Percentiles rank a stretch among this genome's conserved stretches.
Evolutionary conservation across 2,329 filamentous ascomycete species (phyloP).

Genomic region (Aspergillus novoparasiticus): DNA sequence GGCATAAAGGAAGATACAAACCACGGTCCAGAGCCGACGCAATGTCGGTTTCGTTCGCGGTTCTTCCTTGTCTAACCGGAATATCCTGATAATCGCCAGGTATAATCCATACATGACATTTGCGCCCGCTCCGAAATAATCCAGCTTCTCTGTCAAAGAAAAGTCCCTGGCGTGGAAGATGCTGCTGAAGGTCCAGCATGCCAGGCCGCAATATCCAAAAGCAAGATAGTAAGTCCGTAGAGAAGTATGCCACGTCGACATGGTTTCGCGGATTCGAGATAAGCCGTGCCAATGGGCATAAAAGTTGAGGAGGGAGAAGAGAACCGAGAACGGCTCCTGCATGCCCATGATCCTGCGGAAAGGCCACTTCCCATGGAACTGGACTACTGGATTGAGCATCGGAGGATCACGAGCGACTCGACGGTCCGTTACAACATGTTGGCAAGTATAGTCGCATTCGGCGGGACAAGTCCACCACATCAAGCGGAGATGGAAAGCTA

Average conservation of each 20-base stretch:
- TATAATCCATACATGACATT: conserved; percentile 90
- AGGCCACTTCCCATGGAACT: conserved; percentile 99
- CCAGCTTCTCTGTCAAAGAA: conserved; percentile 81
- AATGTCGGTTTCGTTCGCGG: conserved; percentile 54
- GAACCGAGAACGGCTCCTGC: conserved; percentile 90
- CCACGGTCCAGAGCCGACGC: conserved; percentile 72
- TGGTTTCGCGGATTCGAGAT: conserved; percentile 65
- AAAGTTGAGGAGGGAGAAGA: conserved; percentile 92
- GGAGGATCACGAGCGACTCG: conserved; percentile 68
- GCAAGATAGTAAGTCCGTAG: conserved; percentile 77
- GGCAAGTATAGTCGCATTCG: conserved; percentile 98
- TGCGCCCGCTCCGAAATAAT: conserved; percentile 93
- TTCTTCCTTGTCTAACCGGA: conserved; percentile 69
- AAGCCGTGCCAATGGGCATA: conserved; percentile 81
- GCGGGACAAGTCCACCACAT: conserved; percentile 89
- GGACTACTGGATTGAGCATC: conserved; percentile 70
- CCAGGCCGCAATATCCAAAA: conserved; percentile 79
- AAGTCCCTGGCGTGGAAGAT: conserved; percentile 94
- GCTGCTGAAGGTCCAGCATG: conserved; percentile 84
- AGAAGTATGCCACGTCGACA: conserved; percentile 70
- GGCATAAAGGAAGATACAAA: conserved; percentile 72
- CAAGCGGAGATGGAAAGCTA: conserved; percentile 81
- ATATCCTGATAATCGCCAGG: conserved; percentile 79
- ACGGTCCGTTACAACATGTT: conserved; percentile 80
- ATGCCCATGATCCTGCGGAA: conserved; percentile 88